Evolutionary conservation across 805 yeast species (phyloP).

Genomic region (Ogataea minuta): DNA sequence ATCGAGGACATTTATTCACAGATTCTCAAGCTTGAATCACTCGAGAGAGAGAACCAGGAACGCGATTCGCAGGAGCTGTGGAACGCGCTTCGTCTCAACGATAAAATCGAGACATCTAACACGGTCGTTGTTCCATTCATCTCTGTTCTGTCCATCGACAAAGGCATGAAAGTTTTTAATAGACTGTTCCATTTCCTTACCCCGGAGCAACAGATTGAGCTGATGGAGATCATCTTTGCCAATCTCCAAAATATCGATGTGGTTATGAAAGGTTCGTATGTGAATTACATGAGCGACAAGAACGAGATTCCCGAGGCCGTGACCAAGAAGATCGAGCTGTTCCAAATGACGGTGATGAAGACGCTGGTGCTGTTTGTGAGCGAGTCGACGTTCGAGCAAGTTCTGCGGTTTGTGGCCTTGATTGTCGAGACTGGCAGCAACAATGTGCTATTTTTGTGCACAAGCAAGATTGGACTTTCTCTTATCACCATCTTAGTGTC

Average conservation of each 20-base stretch:
- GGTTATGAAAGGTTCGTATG: constrained; percentile 75
- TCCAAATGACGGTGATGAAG: constrained; percentile 78
- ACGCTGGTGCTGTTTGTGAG: constrained; percentile 80
- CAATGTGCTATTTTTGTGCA: constrained; percentile 64
- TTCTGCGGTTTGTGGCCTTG: constrained; percentile 70
- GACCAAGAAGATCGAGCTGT: constrained; percentile 64
- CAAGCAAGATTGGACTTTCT: constrained; percentile 79
- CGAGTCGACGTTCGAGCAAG: constrained; percentile 76
- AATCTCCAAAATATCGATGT: constrained; percentile 79
- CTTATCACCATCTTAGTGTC: constrained; percentile 86
- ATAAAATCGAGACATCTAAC: constrained; percentile 49
- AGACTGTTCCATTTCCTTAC: constrained; percentile 81
- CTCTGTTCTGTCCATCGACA: constrained; percentile 77
- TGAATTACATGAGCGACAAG: constrained; percentile 45
- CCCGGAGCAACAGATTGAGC: constrained; percentile 71
- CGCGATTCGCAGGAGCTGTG: constrained; percentile 56
- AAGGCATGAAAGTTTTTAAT: constrained; percentile 85
- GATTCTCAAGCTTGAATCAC: constrained; percentile 76
- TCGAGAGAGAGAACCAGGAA: constrained; percentile 54
- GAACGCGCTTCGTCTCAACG: constrained; percentile 75
- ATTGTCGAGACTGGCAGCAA: constrained; percentile 57
- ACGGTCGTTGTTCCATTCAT: constrained; percentile 75
- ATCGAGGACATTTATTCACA: constrained; percentile 79
- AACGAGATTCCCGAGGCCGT: constrained; percentile 54
- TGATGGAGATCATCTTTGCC: constrained; percentile 74